phyloP scores from a whole-genome alignment of 495 filamentous ascomycete species.

The Podospora pseudopauciseta region DNA sequence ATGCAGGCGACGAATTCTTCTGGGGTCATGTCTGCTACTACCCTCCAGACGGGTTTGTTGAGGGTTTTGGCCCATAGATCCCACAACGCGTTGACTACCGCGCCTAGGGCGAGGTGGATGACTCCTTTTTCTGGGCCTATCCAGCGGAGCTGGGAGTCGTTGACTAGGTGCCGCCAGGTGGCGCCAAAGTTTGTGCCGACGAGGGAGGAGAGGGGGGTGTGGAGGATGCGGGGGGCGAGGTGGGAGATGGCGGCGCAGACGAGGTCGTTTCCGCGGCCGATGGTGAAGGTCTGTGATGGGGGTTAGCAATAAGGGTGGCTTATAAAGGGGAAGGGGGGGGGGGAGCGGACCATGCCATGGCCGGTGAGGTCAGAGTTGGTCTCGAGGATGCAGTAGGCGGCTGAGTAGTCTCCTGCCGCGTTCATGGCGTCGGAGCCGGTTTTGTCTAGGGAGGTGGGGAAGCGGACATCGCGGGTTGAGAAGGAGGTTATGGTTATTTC shows the following conservation, averaged over 20 bases:
- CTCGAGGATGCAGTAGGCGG: slow-evolving; percentile 87
- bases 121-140: slow-evolving; percentile 95
- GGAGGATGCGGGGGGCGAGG: slow-evolving; percentile 67
- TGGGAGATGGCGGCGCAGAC: slow-evolving; percentile 81
- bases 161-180: slow-evolving; percentile 88
- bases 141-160: slow-evolving; percentile 88
- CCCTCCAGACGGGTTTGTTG: slow-evolving; percentile 83
- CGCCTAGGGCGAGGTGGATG: slow-evolving; percentile 85
- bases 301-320: slow-evolving; percentile 1
- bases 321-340: neutral
- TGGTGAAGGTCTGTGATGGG: slow-evolving; percentile 78
- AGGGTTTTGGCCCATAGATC: slow-evolving; percentile 90
- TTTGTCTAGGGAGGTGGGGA: slow-evolving; percentile 92
- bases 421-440: slow-evolving; percentile 98
- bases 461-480: slow-evolving; percentile 81
- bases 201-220: slow-evolving; percentile 69
- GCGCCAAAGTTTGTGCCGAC: slow-evolving; percentile 72
- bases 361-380: slow-evolving; percentile 71
- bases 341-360: slow-evolving; percentile 73
- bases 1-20: slow-evolving; percentile 84
- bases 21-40: slow-evolving; percentile 84
- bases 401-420: slow-evolving; percentile 85
- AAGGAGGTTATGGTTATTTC: slow-evolving; percentile 79
- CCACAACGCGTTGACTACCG: slow-evolving; percentile 91
- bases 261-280: slow-evolving; percentile 91